Conservation (phyloP, 805 yeast species). For the Phaffomyces antillensis region DNA sequence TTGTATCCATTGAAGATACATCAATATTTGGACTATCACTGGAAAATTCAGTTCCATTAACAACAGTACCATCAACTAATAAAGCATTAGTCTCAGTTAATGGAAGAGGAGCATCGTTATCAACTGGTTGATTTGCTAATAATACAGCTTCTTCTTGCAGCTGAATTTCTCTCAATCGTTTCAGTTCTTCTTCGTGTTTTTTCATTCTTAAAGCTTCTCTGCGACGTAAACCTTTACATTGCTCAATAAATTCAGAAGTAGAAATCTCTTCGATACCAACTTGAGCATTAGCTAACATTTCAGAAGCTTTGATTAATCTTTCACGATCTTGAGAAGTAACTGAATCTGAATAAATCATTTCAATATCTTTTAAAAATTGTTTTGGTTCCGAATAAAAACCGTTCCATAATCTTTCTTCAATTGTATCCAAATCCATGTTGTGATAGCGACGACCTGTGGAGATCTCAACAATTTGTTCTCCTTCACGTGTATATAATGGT, state of each 20-base stretch:
- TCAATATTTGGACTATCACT: not conserved
- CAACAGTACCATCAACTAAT: constrained; percentile 4
- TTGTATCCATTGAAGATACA: not conserved
- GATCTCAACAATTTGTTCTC: constrained; percentile 75
- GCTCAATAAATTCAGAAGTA: constrained; percentile 59
- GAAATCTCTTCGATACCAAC: constrained; percentile 90
- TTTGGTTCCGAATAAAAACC: constrained; percentile 91
- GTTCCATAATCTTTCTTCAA: constrained; percentile 95
- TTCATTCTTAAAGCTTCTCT: constrained; percentile 56
- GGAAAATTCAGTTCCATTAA: not conserved
- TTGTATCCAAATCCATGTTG: constrained; percentile 90
- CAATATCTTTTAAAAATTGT: constrained; percentile 80
- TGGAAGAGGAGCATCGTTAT: not conserved
- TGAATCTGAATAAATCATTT: constrained; percentile 76
- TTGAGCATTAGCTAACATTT: constrained; percentile 94
- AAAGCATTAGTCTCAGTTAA: constrained; percentile 3
- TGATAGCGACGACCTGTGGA: constrained; percentile 63
- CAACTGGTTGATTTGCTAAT: not conserved
- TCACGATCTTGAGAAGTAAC: constrained; percentile 75
- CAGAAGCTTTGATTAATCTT: constrained; percentile 72
- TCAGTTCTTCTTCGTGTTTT: constrained; percentile 29
- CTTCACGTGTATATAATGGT: constrained; percentile 42
- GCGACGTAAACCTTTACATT: constrained; percentile 65
- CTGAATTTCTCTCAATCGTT: constrained; percentile 9
- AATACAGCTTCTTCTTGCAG: constrained; percentile 4